phyloP scores from a whole-genome alignment of 2,329 filamentous ascomycete species.

The Phialocephala subalpina region DNA sequence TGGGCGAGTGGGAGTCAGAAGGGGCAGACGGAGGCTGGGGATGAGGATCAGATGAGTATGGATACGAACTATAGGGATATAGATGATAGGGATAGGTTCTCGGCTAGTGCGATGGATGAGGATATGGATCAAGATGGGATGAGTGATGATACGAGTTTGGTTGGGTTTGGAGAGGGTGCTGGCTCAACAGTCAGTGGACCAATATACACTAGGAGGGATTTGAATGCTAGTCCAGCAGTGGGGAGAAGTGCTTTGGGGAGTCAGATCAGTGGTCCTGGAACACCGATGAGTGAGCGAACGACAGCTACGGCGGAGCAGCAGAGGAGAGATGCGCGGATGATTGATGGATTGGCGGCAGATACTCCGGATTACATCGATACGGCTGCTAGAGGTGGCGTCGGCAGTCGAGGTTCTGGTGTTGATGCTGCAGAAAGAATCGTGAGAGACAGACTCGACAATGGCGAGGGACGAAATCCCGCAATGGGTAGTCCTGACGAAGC shows the following conservation, averaged over 20 bases:
- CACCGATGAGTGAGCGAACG: constrained; percentile 34
- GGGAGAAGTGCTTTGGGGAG: constrained; percentile 40
- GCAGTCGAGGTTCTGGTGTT: constrained; percentile 29
- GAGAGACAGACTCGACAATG: constrained; percentile 64
- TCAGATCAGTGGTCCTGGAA: constrained; percentile 32
- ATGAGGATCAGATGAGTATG: constrained; percentile 71
- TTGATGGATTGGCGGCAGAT: constrained; percentile 71
- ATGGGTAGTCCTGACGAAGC: constrained; percentile 54
- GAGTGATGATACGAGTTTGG: constrained; percentile 87
- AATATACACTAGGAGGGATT: constrained; percentile 64
- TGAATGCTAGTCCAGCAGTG: constrained; percentile 46
- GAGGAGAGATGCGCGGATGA: constrained; percentile 67
- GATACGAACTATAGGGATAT: constrained; percentile 61
- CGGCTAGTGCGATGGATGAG: constrained; percentile 56
- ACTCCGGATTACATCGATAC: constrained; percentile 69
- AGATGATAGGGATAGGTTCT: constrained; percentile 51
- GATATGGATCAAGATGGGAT: constrained; percentile 60
- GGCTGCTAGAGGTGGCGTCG: constrained; percentile 41
- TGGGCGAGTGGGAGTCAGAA: constrained; percentile 70
- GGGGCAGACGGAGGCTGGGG: constrained; percentile 60
- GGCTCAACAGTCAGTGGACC: constrained; percentile 85
- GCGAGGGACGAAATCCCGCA: constrained; percentile 49
- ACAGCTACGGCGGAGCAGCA: constrained; percentile 53
- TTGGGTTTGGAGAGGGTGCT: constrained; percentile 92
- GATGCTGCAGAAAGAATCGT: constrained; percentile 69